Percentiles rank a stretch among this genome's conserved stretches.
phyloP scores from a whole-genome alignment of 2,329 filamentous ascomycete genomes.

The Phaeosphaeria sp. region DNA sequence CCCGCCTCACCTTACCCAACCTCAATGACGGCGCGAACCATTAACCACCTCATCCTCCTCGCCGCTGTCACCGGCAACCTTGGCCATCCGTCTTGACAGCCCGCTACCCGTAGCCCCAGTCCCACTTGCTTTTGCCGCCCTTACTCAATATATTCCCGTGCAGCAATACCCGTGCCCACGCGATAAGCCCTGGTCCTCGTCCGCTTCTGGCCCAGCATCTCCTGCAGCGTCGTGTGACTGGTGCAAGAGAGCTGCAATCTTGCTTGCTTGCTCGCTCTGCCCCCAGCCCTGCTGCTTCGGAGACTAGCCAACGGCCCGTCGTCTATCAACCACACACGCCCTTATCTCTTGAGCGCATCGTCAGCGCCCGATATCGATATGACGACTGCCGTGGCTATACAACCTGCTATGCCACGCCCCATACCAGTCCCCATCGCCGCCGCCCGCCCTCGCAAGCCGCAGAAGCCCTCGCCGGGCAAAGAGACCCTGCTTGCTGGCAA shows the following conservation, averaged over 20 bases:
- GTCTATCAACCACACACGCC: slow-evolving; percentile 25
- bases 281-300: slow-evolving; percentile 25
- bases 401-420: slow-evolving; percentile 53
- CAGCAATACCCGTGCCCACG: slow-evolving; percentile 39
- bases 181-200: slow-evolving; percentile 43
- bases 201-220: slow-evolving; percentile 37
- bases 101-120: slow-evolving; percentile 8
- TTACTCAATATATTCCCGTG: slow-evolving; percentile 29
- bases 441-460: slow-evolving; percentile 51
- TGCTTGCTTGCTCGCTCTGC: slow-evolving; percentile 20
- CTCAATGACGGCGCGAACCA: slow-evolving; percentile 53
- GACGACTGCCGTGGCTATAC: slow-evolving; percentile 57
- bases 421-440: slow-evolving; percentile 54
- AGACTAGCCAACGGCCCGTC: slow-evolving; percentile 40
- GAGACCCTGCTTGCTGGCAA: slow-evolving; percentile 51
- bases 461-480: slow-evolving; percentile 50
- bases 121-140: slow-evolving; percentile 26
- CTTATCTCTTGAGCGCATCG: slow-evolving; percentile 37
- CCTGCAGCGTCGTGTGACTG: slow-evolving; percentile 37
- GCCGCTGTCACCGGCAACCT: slow-evolving; percentile 48
- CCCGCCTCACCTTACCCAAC: slow-evolving; percentile 15
- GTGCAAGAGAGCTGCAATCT: slow-evolving; percentile 23
- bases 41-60: slow-evolving; percentile 52
- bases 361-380: slow-evolving; percentile 45
- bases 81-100: slow-evolving; percentile 25